A percentile compares a stretch with the other conserved stretches of the same genome.
Conservation (phyloP, 768 basidiomycete species). For the Suillus americanus region DNA sequence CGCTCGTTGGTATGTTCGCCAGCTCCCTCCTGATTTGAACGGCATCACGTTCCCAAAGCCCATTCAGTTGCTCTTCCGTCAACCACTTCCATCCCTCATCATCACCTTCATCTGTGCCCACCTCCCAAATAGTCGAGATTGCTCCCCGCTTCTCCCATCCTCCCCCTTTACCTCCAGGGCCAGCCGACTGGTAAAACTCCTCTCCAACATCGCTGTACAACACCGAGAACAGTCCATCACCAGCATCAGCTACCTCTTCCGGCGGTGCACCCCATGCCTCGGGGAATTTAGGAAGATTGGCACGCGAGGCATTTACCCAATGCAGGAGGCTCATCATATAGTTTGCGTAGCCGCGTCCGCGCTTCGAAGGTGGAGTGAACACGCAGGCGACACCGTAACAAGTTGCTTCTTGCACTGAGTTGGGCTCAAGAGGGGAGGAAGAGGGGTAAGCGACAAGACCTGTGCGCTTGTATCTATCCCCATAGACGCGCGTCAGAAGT, state of each 20-base stretch:
- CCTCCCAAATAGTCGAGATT: slow-evolving; percentile 41
- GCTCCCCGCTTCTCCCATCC: slow-evolving; percentile 48
- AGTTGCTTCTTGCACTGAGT: slow-evolving; percentile 30
- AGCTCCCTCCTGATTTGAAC: slow-evolving; percentile 35
- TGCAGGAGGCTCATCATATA: slow-evolving; percentile 70
- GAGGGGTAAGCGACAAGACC: slow-evolving; percentile 31
- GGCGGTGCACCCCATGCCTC: slow-evolving; percentile 45
- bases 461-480: slow-evolving; percentile 34
- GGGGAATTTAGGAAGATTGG: slow-evolving; percentile 37
- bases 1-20: slow-evolving; percentile 10
- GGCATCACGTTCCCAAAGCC: slow-evolving; percentile 43
- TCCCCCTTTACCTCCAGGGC: slow-evolving; percentile 29
- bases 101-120: slow-evolving; percentile 14
- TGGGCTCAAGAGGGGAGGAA: slow-evolving; percentile 6
- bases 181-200: slow-evolving; percentile 45
- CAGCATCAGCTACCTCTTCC: slow-evolving; percentile 28
- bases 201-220: slow-evolving; percentile 55
- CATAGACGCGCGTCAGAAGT: slow-evolving; percentile 17
- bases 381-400: slow-evolving; percentile 59
- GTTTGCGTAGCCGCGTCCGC: slow-evolving; percentile 56
- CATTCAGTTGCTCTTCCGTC: slow-evolving; percentile 32
- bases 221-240: slow-evolving; percentile 45
- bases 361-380: slow-evolving; percentile 49
- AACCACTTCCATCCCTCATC: slow-evolving; percentile 30
- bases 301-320: slow-evolving; percentile 44